A percentile compares a stretch with the other conserved stretches of the same genome.
Conservation (phyloP, 164 flowering plant species). For the Berberis vulgaris region DNA sequence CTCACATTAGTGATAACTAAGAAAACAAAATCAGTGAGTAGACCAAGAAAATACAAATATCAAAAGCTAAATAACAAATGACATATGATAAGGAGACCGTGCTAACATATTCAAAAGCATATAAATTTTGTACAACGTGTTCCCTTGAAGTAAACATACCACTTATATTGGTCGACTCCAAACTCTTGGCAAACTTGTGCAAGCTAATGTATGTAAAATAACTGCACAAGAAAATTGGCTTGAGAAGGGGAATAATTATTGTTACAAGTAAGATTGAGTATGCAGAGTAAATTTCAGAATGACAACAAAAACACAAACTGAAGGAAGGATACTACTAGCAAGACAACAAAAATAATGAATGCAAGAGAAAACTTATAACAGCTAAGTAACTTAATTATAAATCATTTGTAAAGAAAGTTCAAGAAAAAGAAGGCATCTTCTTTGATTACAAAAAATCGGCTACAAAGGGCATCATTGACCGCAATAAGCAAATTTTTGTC, state of each 20-base stretch:
- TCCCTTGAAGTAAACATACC: constrained; percentile 23
- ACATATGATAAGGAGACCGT: not conserved
- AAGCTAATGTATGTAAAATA: not conserved
- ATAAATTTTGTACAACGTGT: not conserved
- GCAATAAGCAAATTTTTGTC: too few species aligned
- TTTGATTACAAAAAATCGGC: too few species aligned
- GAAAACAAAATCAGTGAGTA: not conserved
- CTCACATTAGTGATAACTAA: constrained; percentile 10
- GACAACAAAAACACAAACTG: too few species aligned
- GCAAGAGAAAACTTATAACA: too few species aligned
- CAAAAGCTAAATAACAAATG: not conserved
- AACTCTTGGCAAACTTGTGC: not conserved
- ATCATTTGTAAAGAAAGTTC: too few species aligned
- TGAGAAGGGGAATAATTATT: not conserved
- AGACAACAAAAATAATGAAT: too few species aligned
- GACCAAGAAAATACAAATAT: not conserved
- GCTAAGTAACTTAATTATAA: too few species aligned
- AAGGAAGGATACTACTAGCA: too few species aligned
- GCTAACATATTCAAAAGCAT: not conserved
- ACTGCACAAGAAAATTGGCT: not conserved
- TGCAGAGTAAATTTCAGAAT: too few species aligned
- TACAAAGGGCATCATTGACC: too few species aligned
- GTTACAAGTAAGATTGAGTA: too few species aligned
- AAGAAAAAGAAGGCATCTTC: too few species aligned
- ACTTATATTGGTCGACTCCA: constrained; percentile 10